These are phyloP conservation scores for Fusarium sororula DNA, from an alignment of 2,329 filamentous ascomycete species.

Conservation along the genomic window DNA sequence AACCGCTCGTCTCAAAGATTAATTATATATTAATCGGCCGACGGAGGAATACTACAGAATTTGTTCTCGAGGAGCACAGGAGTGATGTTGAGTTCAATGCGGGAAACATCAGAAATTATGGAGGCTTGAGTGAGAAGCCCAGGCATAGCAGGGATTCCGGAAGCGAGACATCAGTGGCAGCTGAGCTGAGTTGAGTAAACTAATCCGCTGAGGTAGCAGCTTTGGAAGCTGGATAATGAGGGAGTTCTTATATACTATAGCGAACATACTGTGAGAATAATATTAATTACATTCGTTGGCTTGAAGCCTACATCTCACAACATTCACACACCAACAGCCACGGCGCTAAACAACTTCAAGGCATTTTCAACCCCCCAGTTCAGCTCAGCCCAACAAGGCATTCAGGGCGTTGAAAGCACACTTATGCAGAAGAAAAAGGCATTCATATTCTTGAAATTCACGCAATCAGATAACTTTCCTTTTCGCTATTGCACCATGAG, in stretches of 20 bases:
- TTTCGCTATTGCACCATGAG: background rate
- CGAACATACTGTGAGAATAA: background rate
- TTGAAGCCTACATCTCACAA: background rate
- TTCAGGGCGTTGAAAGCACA: background rate
- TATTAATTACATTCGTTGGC: background rate
- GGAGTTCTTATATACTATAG: background rate
- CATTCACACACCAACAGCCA: background rate
- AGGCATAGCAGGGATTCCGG: background rate
- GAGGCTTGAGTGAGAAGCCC: background rate
- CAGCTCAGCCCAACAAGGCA: background rate
- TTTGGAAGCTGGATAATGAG: background rate
- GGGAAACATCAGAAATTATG: background rate
- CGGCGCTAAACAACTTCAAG: background rate
- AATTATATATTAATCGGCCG: background rate
- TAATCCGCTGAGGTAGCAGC: background rate
- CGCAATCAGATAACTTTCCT: too few relatives aligned
- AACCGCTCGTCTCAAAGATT: constrained; percentile 1
- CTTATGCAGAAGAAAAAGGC: background rate
- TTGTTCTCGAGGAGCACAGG: background rate
- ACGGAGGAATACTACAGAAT: background rate
- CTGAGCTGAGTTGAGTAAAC: background rate
- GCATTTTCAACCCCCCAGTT: background rate
- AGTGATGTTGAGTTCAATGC: background rate
- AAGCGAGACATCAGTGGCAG: constrained; percentile 1
- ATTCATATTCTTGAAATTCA: background rate